Evolutionary conservation across 2,329 filamentous ascomycete genomes (phyloP), one percentile per base, ranked within the genome.

Genomic region (Pestalotiopsis sp.): DNA sequence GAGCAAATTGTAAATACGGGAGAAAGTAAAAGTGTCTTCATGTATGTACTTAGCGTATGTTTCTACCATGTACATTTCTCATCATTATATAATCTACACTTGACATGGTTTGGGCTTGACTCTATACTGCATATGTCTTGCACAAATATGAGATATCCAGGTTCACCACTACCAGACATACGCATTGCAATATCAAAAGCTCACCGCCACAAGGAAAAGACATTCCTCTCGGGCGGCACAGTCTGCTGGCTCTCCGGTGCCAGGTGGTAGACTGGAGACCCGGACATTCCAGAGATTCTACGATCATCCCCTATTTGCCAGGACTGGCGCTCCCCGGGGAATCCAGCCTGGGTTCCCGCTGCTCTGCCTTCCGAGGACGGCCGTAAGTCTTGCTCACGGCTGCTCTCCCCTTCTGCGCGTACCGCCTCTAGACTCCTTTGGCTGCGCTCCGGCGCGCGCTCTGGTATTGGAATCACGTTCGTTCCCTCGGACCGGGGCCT

Each of bases 1-100:
- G 70, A 74, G 74, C 45, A 77, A 73, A 66, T 66, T 79, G 59
- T 79, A 60, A 73, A 39, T 17, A 23, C 31, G 12, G 31, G 31
- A 31, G 6, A 6, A 62, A 7, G 6, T 17, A 62, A 17, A 27
- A 59, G 57, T 59, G 57, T 59, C 23, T 59, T 59, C 20, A 36
- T 59, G 45, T 52, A 52, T n/a, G 45, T 52, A 52, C 45, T 52
- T 11, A 52, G 45, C 45, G 45, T 52, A 52, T 52, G 45, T 52
- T 52, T 52, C 45, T 52, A 52, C 17, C n/a, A 23, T 52, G 45
- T 52, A 52, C 45, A 52, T n/a, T 52, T 9, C 7, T 52, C 17
- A 49, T n/a, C n/a, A n/a, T 52, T 52, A 52, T 52, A 45, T 23
- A n/a, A n/a, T 52, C 3, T 52, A 12, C 6, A 52, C 45, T 23